phyloP scores from a whole-genome alignment of 2,329 filamentous ascomycete species.

The Trichoderma asperellum region DNA sequence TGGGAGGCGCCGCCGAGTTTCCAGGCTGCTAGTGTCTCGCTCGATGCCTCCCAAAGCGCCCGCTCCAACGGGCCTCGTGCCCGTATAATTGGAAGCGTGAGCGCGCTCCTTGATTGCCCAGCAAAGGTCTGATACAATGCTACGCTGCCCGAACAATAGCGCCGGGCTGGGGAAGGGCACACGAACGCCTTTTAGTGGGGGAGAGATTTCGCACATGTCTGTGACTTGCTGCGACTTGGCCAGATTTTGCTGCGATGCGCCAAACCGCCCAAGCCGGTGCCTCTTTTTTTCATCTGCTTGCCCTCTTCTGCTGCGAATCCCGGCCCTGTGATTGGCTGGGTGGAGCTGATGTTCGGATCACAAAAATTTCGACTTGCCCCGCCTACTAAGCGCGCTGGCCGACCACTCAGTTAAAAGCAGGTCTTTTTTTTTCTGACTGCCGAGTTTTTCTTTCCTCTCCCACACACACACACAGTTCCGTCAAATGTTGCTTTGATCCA shows the following conservation, averaged over 20 bases:
- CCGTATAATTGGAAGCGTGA: constrained; percentile 4
- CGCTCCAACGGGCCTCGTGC: constrained; percentile 13
- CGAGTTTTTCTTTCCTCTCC: constrained; percentile 1
- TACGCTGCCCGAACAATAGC: not conserved
- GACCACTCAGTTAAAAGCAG: constrained; percentile 20
- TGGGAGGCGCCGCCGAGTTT: not conserved
- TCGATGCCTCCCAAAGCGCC: constrained; percentile 2
- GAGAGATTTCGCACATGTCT: not conserved
- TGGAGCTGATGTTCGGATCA: not conserved
- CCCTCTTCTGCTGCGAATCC: not conserved
- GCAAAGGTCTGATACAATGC: not conserved
- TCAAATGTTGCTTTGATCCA: not conserved
- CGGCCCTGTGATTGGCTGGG: constrained; percentile 6
- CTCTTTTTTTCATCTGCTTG: not conserved
- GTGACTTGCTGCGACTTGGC: not conserved
- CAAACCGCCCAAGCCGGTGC: constrained; percentile 7
- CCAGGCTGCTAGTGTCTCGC: not conserved
- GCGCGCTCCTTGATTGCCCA: constrained; percentile 8
- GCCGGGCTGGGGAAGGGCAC: constrained; percentile 12
- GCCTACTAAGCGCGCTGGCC: constrained; percentile 22
- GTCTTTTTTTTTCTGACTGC: constrained; percentile 7
- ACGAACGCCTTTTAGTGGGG: constrained; percentile 20
- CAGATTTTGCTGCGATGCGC: not conserved
- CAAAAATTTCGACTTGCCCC: constrained; percentile 17
- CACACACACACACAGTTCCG: constrained; percentile 1